Evolutionary conservation across 768 basidiomycete species (phyloP).

Genomic region (Macrolepiota fuliginosa): DNA sequence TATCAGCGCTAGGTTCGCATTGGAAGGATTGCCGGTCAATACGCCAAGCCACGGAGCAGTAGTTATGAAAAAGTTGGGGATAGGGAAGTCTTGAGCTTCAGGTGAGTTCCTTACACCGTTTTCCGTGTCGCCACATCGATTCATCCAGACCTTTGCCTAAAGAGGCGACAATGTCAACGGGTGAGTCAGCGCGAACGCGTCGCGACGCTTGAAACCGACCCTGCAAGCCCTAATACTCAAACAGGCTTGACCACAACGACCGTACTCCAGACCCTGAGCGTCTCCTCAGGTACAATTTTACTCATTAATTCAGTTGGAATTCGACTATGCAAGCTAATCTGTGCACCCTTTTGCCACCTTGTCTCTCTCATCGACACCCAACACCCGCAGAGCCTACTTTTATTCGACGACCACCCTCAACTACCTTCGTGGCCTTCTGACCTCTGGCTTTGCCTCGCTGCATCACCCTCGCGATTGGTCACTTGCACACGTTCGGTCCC

Average conservation of each 20-base stretch:
- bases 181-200: constrained; percentile 31
- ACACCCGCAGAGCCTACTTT: constrained; percentile 78
- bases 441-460: constrained; percentile 91
- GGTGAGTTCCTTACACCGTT: constrained; percentile 44
- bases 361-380: not conserved
- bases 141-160: constrained; percentile 6
- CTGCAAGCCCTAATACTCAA: constrained; percentile 11
- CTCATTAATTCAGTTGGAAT: not conserved
- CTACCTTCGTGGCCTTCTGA: constrained; percentile 83
- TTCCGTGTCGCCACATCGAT: not conserved
- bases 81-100: constrained; percentile 79
- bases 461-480: constrained; percentile 93
- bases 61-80: constrained; percentile 75
- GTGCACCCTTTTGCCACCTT: not conserved
- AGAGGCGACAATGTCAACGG: constrained; percentile 98
- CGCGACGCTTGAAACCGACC: constrained; percentile 16
- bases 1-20: constrained; percentile 57
- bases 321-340: constrained; percentile 2
- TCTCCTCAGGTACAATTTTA: constrained; percentile 61
- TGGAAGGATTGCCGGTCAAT: constrained; percentile 94
- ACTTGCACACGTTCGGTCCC: constrained; percentile 85
- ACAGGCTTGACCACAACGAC: constrained; percentile 67
- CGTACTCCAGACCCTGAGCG: constrained; percentile 90
- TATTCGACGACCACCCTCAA: constrained; percentile 94
- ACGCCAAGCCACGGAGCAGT: constrained; percentile 92